Percentiles rank a stretch among this genome's conserved stretches.
phyloP scores from a whole-genome alignment of 2,329 filamentous ascomycete species.

The Penicillium sp. region DNA sequence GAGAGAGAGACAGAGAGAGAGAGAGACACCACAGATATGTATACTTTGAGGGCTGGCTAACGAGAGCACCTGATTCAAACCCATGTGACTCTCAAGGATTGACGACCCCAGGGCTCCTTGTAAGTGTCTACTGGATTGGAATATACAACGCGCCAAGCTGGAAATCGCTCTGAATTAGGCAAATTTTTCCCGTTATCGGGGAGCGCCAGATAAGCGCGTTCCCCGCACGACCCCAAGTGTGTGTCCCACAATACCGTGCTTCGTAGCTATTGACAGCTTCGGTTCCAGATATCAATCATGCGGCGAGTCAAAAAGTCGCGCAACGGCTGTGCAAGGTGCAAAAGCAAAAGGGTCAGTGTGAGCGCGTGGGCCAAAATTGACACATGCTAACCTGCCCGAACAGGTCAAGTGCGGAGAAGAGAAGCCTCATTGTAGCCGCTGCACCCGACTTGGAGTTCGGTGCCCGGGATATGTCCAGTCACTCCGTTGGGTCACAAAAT shows the following conservation, averaged over 20 bases:
- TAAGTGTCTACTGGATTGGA: too few relatives aligned
- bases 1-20: too few relatives aligned
- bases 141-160: background rate
- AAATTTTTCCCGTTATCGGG: constrained; percentile 15
- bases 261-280: constrained; percentile 2
- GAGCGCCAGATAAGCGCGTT: constrained; percentile 8
- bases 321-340: constrained; percentile 44
- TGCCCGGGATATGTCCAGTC: constrained; percentile 41
- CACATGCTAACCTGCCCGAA: constrained; percentile 2
- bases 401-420: constrained; percentile 45
- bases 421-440: constrained; percentile 39
- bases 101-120: too few relatives aligned
- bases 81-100: too few relatives aligned
- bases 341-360: constrained; percentile 39
- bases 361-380: background rate
- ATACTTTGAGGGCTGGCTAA: too few relatives aligned
- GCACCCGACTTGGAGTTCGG: constrained; percentile 37
- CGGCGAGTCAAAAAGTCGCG: constrained; percentile 43
- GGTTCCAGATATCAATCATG: constrained; percentile 22
- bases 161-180: constrained; percentile 12
- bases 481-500: constrained; percentile 39
- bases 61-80: too few relatives aligned
- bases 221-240: constrained; percentile 15
- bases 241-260: constrained; percentile 7
- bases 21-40: too few relatives aligned